Conservation (phyloP, 1,284 basidiomycete genomes). For the Leccinum insolens region DNA sequence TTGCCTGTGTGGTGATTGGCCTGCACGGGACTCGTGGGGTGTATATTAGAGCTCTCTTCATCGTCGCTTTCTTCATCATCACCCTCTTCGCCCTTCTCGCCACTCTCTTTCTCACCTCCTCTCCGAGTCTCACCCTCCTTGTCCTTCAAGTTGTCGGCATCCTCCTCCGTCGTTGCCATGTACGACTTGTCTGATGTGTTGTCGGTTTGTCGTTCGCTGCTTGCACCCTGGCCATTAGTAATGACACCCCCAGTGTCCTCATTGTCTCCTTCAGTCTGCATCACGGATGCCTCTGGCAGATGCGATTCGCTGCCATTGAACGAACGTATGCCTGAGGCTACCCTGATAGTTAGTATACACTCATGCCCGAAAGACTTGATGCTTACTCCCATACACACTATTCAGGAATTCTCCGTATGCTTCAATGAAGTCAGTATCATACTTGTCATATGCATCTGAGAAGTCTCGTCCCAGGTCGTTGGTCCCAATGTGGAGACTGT, state of each 20-base stretch:
- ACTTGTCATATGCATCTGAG: not conserved
- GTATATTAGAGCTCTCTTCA: not conserved
- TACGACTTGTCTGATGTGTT: not conserved
- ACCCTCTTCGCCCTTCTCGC: not conserved
- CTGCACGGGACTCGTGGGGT: not conserved
- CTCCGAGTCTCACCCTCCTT: not conserved
- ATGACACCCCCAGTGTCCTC: not conserved
- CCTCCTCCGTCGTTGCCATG: not conserved
- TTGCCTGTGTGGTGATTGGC: not conserved
- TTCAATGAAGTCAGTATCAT: not conserved
- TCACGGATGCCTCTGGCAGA: not conserved
- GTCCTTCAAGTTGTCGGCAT: not conserved
- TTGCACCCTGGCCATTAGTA: not conserved
- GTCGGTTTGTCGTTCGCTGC: not conserved
- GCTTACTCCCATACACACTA: not conserved
- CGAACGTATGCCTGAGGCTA: not conserved
- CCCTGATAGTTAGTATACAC: not conserved
- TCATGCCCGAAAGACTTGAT: not conserved
- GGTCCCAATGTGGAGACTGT: not conserved
- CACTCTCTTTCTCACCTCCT: not conserved
- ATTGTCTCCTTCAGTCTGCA: not conserved
- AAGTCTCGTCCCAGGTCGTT: not conserved
- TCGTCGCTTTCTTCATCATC: not conserved
- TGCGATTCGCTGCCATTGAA: not conserved
- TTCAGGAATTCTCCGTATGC: constrained; percentile 1